Evolutionary conservation across 139 green algal genomes (phyloP).

Genomic region (Trebouxia sp.): DNA sequence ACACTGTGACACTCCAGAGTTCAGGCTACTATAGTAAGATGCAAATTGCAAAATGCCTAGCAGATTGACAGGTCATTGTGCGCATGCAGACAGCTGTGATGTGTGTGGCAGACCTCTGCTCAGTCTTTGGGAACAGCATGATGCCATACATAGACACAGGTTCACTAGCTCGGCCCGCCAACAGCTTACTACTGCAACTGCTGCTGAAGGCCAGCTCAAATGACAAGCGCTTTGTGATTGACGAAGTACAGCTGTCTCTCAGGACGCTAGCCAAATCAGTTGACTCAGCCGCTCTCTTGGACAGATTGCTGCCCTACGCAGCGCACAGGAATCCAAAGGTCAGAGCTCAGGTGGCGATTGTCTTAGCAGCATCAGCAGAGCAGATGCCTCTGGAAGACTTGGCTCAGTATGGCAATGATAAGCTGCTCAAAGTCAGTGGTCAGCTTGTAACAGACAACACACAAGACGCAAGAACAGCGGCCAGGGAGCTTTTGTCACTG

Average conservation of each 20-base stretch:
- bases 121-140: conserved; percentile 36
- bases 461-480: conserved; percentile 56
- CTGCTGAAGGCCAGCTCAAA: conserved; percentile 63
- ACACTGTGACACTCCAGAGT: background rate
- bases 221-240: conserved; percentile 73
- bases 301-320: conserved; percentile 57
- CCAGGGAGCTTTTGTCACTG: conserved; percentile 41
- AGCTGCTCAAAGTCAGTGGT: conserved; percentile 17
- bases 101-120: conserved; percentile 49
- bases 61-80: background rate
- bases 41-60: background rate
- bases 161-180: conserved; percentile 36
- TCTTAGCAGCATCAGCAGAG: conserved; percentile 25
- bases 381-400: conserved; percentile 30
- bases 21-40: background rate
- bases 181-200: conserved; percentile 58
- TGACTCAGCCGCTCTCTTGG: conserved; percentile 21
- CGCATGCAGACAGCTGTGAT: conserved; percentile 52
- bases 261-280: conserved; percentile 31
- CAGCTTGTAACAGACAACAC: conserved; percentile 63
- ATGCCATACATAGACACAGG: conserved; percentile 48
- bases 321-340: conserved; percentile 47
- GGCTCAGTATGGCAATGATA: conserved; percentile 28
- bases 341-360: conserved; percentile 42
- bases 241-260: conserved; percentile 56